A percentile compares a stretch with the other conserved stretches of the same genome.
These are phyloP conservation scores for Paspalum notatum DNA, from an alignment of 176 grass and related monocot genomes.

Conservation along the genomic window DNA sequence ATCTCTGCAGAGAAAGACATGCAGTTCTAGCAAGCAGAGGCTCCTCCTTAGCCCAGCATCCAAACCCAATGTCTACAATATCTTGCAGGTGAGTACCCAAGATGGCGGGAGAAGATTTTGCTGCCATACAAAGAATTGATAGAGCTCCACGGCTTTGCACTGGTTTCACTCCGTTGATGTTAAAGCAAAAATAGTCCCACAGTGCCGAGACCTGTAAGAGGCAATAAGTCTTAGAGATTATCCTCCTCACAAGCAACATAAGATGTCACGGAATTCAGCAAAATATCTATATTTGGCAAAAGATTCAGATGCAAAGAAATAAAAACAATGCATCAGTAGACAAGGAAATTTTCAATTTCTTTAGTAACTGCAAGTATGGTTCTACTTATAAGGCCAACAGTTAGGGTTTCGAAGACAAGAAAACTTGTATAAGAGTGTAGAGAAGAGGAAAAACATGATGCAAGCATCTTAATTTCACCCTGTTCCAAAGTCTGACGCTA, in stretches of 20 bases:
- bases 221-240: neutral
- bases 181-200: conserved; percentile 93
- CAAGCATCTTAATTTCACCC: conserved; percentile 1
- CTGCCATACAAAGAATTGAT: conserved; percentile 94
- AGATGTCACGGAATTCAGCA: conserved; percentile 12
- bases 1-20: conserved; percentile 80
- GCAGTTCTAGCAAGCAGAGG: conserved; percentile 91
- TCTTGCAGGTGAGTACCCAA: conserved; percentile 81
- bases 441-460: conserved; percentile 12
- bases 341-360: neutral
- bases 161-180: conserved; percentile 69
- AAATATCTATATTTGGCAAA: conserved; percentile 14
- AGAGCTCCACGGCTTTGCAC: conserved; percentile 83
- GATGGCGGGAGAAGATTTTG: conserved; percentile 79
- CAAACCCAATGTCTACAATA: conserved; percentile 98
- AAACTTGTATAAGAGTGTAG: neutral
- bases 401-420: conserved; percentile 4
- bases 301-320: neutral
- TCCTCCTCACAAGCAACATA: conserved; percentile 9
- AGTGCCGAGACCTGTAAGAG: conserved; percentile 68
- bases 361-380: neutral
- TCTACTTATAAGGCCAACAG: neutral
- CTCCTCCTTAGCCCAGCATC: conserved; percentile 92
- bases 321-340: neutral
- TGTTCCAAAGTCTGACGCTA: conserved; percentile 10